Evolutionary conservation across 805 yeast genomes (phyloP).

Genomic region (Saccharomycopsis sp.): DNA sequence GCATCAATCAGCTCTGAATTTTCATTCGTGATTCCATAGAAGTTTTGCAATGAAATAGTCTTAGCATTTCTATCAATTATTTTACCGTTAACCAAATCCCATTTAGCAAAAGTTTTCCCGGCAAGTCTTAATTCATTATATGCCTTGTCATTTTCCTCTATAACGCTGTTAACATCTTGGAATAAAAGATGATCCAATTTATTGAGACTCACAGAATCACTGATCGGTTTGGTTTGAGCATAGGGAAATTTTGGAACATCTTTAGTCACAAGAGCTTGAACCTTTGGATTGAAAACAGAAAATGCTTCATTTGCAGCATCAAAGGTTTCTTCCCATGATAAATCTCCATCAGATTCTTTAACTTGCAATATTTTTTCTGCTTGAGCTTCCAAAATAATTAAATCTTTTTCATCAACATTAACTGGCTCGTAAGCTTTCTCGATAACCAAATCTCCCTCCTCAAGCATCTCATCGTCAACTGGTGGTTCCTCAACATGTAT

Average conservation of each 20-base stretch:
- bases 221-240: conserved; percentile 13
- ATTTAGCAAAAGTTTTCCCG: conserved; percentile 14
- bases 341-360: neutral
- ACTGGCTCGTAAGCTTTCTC: conserved; percentile 67
- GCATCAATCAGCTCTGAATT: neutral
- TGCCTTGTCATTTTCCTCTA: conserved; percentile 27
- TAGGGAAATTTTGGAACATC: conserved; percentile 13
- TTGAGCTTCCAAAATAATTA: conserved; percentile 32
- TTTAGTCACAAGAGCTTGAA: conserved; percentile 11
- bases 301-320: conserved; percentile 24
- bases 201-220: conserved; percentile 22
- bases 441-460: conserved; percentile 34
- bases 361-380: conserved; percentile 22
- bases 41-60: conserved; percentile 18
- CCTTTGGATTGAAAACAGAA: conserved; percentile 30
- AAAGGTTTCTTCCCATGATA: conserved; percentile 13
- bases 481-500: conserved; percentile 4
- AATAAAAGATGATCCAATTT: conserved; percentile 41
- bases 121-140: conserved; percentile 27
- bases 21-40: conserved; percentile 11
- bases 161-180: conserved; percentile 35
- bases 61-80: conserved; percentile 3
- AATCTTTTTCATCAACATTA: conserved; percentile 42
- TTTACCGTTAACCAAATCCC: conserved; percentile 7
- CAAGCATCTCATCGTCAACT: conserved; percentile 16